Conservation (phyloP, 2,329 filamentous ascomycete genomes). For the Metarhizium humberi region DNA sequence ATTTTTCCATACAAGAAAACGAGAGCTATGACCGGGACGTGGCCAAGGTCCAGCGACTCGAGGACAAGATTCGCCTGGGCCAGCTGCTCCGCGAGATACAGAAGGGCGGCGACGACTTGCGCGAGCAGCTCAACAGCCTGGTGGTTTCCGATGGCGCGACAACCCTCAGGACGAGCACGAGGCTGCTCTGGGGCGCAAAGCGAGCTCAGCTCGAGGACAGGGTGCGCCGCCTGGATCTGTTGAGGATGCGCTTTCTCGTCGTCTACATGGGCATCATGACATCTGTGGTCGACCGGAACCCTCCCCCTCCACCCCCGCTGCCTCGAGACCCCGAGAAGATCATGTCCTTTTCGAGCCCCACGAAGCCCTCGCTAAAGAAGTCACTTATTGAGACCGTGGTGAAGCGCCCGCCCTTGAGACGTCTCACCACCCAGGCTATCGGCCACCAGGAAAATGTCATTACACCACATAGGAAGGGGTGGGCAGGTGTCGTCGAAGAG, state of each 20-base stretch:
- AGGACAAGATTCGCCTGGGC: constrained; percentile 52
- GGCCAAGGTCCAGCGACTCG: constrained; percentile 45
- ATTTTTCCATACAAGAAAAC: constrained; percentile 54
- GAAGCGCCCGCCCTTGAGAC: constrained; percentile 38
- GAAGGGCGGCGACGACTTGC: constrained; percentile 48
- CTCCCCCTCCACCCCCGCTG: constrained; percentile 19
- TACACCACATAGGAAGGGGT: constrained; percentile 42
- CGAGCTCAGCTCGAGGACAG: constrained; percentile 46
- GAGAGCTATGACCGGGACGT: constrained; percentile 55
- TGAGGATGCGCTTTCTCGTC: constrained; percentile 56
- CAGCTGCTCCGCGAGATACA: constrained; percentile 54
- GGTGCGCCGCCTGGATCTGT: constrained; percentile 47
- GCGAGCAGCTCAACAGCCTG: constrained; percentile 47
- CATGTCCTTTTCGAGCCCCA: constrained; percentile 18
- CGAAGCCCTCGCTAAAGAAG: constrained; percentile 27
- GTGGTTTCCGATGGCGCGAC: constrained; percentile 35
- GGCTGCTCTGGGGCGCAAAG: constrained; percentile 50
- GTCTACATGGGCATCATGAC: constrained; percentile 53
- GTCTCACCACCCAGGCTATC: constrained; percentile 44
- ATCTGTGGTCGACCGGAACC: constrained; percentile 25
- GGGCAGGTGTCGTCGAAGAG: constrained; percentile 55
- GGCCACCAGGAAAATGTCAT: constrained; percentile 40
- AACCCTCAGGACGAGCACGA: constrained; percentile 36
- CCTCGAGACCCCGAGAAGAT: constrained; percentile 26
- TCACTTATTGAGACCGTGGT: constrained; percentile 33